Evolutionary conservation across 106 monocot species (phyloP), one percentile per base, ranked within the genome.

Genomic region (Acorus calamus): DNA sequence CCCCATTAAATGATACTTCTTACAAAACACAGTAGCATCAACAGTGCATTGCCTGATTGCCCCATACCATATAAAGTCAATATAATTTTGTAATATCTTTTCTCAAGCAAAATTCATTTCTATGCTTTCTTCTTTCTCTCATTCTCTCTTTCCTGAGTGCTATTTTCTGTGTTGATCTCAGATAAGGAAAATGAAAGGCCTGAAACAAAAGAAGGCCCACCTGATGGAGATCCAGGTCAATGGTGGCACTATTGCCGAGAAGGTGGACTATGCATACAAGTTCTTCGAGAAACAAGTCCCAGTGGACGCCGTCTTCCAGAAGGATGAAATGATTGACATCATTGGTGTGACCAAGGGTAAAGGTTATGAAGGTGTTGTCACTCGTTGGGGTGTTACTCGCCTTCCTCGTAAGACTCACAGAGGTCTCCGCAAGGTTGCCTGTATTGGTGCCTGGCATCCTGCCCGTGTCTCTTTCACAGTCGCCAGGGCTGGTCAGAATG

Each of bases 391-490:
- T 44, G 75, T 80, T 13, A 80, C 80, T 4, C 75, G 75, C 45
- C 80, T 78, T 47, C 78, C 78, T 7, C 78, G 73, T 41, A 78
- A 78, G 52, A 78, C 78, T 13, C 78, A 78, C 75, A 74, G 75
- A 46, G 79, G 79, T 51, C 74, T 80, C 6, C 65, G 80, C 6
- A 80, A 80, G 75, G 75, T 80, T 57, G 80, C 80, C 11, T 80
- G 80, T 80, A 80, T 80, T 8, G 80, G 75, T 66, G 80, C 80
- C 2, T 80, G 80, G 80, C 80, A 80, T 65, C 80, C 80, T 50
- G 80, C 80, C 28, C 65, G 80, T 47, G 80, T 80, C 0, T 80
- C 80, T 14, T 80, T 65, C 57, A 80, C 80, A 52, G 80, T 80
- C 60, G 80, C 80, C 11, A 64, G 80, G 9, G 80, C 80, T 48